Conservation (phyloP, 2,329 filamentous ascomycete genomes). For the Purpureocillium lavendulum region DNA sequence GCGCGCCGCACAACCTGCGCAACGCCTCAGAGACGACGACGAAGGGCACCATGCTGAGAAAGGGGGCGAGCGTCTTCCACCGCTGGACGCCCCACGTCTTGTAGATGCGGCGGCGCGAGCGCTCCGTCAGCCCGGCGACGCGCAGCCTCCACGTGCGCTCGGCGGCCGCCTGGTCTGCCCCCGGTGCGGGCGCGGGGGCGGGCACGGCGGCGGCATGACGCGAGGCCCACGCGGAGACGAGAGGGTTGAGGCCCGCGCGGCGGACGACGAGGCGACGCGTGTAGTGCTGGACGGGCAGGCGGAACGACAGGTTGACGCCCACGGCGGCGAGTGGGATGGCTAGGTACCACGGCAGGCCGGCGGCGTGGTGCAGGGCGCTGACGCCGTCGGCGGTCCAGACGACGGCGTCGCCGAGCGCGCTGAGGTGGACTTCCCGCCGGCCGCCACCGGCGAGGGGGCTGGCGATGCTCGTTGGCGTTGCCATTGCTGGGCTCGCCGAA, state of each 20-base stretch:
- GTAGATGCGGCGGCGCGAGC: conserved; percentile 23
- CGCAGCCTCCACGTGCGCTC: conserved; percentile 14
- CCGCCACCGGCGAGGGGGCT: no score
- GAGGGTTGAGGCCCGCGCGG: conserved; percentile 19
- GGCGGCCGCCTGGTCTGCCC: conserved; percentile 3
- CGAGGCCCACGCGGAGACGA: conserved; percentile 22
- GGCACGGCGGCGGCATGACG: conserved; percentile 12
- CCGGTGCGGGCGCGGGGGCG: conserved; percentile 1
- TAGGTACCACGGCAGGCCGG: conserved; percentile 44
- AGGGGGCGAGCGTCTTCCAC: conserved; percentile 34
- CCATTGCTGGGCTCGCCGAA: no score
- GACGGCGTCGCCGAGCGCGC: conserved; percentile 23
- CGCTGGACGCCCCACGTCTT: conserved; percentile 32
- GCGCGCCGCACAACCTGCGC: conserved; percentile 33
- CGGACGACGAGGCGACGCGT: conserved; percentile 20
- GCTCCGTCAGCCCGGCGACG: conserved; percentile 15
- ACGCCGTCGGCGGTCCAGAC: conserved; percentile 34
- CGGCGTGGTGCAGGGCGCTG: conserved; percentile 29
- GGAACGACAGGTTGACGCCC: conserved; percentile 32
- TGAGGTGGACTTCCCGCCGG: conserved; percentile 23
- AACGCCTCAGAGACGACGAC: conserved; percentile 41
- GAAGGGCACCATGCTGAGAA: conserved; percentile 39
- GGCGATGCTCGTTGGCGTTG: not conserved
- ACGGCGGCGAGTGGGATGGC: conserved; percentile 45
- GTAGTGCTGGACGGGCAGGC: conserved; percentile 39